Conservation (phyloP, 441 rosid species). For the Capsella rubella region DNA sequence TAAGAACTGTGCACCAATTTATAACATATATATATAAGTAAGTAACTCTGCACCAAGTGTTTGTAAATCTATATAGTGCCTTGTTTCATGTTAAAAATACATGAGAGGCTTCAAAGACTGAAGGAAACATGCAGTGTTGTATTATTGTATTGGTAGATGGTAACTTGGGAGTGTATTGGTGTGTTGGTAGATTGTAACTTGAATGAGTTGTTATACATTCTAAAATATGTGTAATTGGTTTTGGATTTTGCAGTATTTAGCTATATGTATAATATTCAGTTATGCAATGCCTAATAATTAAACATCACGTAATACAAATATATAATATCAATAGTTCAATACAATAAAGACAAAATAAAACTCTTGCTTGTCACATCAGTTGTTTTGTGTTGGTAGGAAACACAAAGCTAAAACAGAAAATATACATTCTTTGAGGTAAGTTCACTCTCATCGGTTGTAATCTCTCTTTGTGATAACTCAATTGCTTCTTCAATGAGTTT, state of each 20-base stretch:
- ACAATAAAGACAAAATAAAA: too few relatives aligned
- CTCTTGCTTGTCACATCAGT: too few relatives aligned
- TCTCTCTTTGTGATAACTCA: conserved; percentile 23
- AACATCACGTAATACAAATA: too few relatives aligned
- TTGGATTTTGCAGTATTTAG: neutral
- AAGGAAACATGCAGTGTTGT: neutral
- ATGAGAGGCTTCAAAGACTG: neutral
- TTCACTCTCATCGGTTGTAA: too few relatives aligned
- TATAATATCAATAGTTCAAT: too few relatives aligned
- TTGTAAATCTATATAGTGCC: conserved; percentile 18
- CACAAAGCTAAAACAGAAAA: too few relatives aligned
- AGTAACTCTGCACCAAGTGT: neutral
- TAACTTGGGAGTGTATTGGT: too few relatives aligned
- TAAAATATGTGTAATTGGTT: neutral
- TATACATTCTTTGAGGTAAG: too few relatives aligned
- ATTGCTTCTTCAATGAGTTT: conserved; percentile 73
- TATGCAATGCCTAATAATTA: too few relatives aligned
- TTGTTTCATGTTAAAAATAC: conserved; percentile 7
- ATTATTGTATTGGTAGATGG: neutral
- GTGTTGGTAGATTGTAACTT: too few relatives aligned
- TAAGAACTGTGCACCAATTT: neutral
- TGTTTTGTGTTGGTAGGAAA: too few relatives aligned
- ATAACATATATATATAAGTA: neutral
- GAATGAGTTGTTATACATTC: neutral
- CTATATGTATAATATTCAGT: neutral